phyloP scores from a whole-genome alignment of 1,284 basidiomycete species.

The Cystobasidium pallidum region DNA sequence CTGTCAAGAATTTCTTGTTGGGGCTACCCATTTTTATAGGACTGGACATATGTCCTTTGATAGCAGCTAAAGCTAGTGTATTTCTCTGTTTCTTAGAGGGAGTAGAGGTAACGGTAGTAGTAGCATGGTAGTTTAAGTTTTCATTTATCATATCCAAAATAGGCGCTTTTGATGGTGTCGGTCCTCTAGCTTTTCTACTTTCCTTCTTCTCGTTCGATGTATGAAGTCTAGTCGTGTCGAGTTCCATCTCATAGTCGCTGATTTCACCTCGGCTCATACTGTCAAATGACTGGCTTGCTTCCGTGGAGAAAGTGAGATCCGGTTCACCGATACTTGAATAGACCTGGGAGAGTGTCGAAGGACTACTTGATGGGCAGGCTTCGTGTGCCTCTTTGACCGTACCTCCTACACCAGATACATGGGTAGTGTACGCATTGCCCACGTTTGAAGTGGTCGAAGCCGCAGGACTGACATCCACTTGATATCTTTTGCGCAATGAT shows the following conservation, averaged over 20 bases:
- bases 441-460: too few species aligned
- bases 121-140: background rate
- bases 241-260: constrained; percentile 15
- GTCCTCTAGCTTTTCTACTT: too few species aligned
- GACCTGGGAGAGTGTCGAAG: background rate
- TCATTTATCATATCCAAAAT: background rate
- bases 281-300: constrained; percentile 26
- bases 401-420: too few species aligned
- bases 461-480: background rate
- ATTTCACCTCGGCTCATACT: constrained; percentile 17
- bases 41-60: constrained; percentile 10
- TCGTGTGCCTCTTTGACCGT: background rate
- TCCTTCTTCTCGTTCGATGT: background rate
- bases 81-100: constrained; percentile 1
- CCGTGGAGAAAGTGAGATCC: constrained; percentile 19
- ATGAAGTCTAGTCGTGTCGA: background rate
- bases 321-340: constrained; percentile 20
- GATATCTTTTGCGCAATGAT: background rate
- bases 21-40: constrained; percentile 24
- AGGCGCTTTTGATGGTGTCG: background rate
- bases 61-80: constrained; percentile 9
- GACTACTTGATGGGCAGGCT: background rate
- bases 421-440: too few species aligned
- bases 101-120: background rate
- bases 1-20: constrained; percentile 9